Base-by-base conservation (phyloP, 169 alveolate genomes). In the Perkinsus olseni region DNA sequence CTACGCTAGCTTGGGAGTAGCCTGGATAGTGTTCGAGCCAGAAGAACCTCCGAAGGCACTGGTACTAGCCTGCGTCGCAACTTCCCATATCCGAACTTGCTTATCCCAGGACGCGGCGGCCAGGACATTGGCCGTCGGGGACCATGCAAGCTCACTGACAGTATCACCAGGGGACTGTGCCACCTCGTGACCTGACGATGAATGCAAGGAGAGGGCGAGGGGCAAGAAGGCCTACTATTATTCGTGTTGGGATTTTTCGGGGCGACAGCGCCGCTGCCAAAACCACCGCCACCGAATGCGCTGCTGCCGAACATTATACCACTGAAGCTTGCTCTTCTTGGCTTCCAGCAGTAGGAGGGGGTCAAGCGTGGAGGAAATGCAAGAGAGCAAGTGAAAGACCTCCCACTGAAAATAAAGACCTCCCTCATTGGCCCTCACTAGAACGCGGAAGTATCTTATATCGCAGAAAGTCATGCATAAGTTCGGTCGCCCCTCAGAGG, bases 51-150 rank as follows among this genome's bases (percentile, higher is more conserved):
- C 39, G 93, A 94, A 74, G 91, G 92, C 36, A 62, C 82, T 62
- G 13, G 82, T 62, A 93, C 95, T 38, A 93, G 94, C 95, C 91
- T 94, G 91, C 92, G 94, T 74, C 93, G 94, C 36, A 24, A 94
- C 95, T 82, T 94, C 95, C 95, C 95, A 94, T 31, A 94, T 93
- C 10, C 93, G 50, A 17, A 94, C 95, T 37, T 94, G 74, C 91
- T 92, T 94, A 38, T 94, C 95, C 95, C 95, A 94, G 74, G 95
- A 94, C 20, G 95, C 91, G 20, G 95, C 95, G 31, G 95, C 95
- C 48, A 94, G 39, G 37, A 94, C 39, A 20, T 94, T 92, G n/a
- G 95, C 92, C 51, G 92, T 74, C 91, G 93, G 92, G 39, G 95
- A 94, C 95, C 95, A 94, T 40, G 94, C 92, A 13, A 94, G 93